A percentile compares a stretch with the other conserved stretches of the same genome.
Evolutionary conservation across 148 eudicot species (phyloP).

Genomic region (Rhododendron griersonianum): DNA sequence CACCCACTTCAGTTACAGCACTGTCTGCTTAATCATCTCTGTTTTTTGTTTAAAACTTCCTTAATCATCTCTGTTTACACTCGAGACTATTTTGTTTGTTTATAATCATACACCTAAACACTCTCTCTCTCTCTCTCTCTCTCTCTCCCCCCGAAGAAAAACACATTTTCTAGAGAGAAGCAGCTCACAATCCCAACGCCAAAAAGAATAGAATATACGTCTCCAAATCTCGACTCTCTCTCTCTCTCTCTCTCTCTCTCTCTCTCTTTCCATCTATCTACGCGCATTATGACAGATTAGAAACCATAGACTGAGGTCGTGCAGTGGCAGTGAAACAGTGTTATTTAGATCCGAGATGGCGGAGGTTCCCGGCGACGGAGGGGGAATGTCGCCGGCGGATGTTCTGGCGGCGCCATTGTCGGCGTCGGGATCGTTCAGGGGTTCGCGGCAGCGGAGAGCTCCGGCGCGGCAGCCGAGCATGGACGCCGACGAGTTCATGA

Average conservation of each 20-base stretch:
- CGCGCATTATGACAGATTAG: background rate
- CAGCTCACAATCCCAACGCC: constrained; percentile 2
- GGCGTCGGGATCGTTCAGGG: constrained; percentile 60
- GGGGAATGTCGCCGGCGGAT: constrained; percentile 17
- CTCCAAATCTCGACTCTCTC: background rate
- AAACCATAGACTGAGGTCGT: background rate
- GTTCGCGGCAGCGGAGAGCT: constrained; percentile 46
- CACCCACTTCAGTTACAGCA: background rate
- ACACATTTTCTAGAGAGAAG: constrained; percentile 15
- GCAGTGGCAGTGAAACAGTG: constrained; percentile 12
- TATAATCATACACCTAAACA: background rate
- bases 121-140: background rate
- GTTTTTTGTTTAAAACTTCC: background rate
- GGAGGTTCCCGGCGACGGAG: constrained; percentile 37
- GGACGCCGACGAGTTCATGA: constrained; percentile 81
- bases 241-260: background rate
- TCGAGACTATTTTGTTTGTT: background rate
- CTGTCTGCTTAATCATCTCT: constrained; percentile 16
- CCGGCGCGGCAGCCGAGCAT: constrained; percentile 61
- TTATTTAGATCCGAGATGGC: constrained; percentile 35
- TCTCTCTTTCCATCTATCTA: background rate
- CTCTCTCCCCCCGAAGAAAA: background rate
- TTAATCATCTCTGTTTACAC: constrained; percentile 8
- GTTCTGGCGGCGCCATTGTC: constrained; percentile 31
- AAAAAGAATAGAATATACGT: background rate